Base-by-base conservation (phyloP, 2,329 filamentous ascomycete genomes). In the Calcarisporium arbuscula region DNA sequence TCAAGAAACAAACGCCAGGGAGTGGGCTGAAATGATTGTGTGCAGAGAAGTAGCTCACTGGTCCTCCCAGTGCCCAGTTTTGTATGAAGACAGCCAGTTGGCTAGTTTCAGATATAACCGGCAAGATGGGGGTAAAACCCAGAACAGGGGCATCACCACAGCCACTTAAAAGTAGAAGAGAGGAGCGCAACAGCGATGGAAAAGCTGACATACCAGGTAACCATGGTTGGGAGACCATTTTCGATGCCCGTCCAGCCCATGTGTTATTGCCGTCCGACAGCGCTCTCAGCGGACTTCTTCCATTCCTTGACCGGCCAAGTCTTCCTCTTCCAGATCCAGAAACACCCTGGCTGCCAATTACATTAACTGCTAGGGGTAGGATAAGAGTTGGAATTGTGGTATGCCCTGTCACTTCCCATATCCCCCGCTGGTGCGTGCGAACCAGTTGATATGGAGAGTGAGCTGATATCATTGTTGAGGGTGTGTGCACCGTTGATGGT, bases 271-370 rank as follows among this genome's bases (percentile, higher is more conserved):
- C 65, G 51, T 84, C 77, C 15, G 72, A 63, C 28, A 80, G 62
- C 17, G 74, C 65, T 44, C 78, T 68, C 30, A 85, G 54, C 6
- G 80, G 77, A 46, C 72, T 81, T 53, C 80, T 73, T 11, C 73
- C 72, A 42, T 69, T 77, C 41, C 71, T 65, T 30, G 66, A 63
- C 39, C 87, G 75, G n/a, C 85, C 83, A 54, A 87, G 85, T 41
- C 88, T 78, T 30, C 88, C 89, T 61, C 89, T 74, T 9, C 88
- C 89, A 36, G 89, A 78, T 15, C 88, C 89, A 32, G 88, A 89
- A 26, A 94, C 81, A 10, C 86, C 85, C 34, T 60, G 56, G 23
- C 44, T 60, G 34, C 48, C 52, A 11, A n/a, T n/a, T n/a, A n/a
- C n/a, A n/a, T n/a, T n/a, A n/a, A n/a, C n/a, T n/a, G n/a, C n/a